A percentile compares a stretch with the other conserved stretches of the same genome.
These are phyloP conservation scores for Fusarium xyrophilum DNA, from an alignment of 2,329 filamentous ascomycete genomes.

Conservation along the genomic window DNA sequence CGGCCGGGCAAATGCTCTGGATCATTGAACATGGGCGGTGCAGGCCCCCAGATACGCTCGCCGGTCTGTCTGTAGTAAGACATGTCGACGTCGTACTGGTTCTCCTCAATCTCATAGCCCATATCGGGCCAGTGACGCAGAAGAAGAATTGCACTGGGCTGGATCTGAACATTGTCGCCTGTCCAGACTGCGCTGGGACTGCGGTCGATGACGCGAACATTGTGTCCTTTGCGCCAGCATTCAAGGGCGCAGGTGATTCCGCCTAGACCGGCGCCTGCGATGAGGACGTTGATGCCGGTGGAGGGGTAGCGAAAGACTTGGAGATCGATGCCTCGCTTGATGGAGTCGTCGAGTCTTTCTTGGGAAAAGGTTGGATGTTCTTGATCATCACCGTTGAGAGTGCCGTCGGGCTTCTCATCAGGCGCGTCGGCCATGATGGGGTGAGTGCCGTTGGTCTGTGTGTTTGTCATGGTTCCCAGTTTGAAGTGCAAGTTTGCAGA, in stretches of 20 bases:
- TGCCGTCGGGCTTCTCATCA: neutral
- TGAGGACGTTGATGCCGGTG: constrained; percentile 19
- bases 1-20: constrained; percentile 6
- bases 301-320: constrained; percentile 28
- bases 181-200: constrained; percentile 22
- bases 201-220: constrained; percentile 19
- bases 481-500: neutral
- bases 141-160: constrained; percentile 22
- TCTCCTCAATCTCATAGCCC: constrained; percentile 28
- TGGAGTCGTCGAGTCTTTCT: neutral
- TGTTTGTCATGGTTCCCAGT: neutral
- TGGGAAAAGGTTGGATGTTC: neutral
- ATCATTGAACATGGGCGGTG: constrained; percentile 29
- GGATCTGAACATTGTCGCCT: constrained; percentile 25
- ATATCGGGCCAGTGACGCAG: constrained; percentile 27
- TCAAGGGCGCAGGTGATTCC: constrained; percentile 18
- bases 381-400: neutral
- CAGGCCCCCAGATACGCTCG: constrained; percentile 25
- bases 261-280: constrained; percentile 18
- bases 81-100: constrained; percentile 29
- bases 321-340: constrained; percentile 1
- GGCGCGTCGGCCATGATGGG: neutral
- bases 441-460: neutral
- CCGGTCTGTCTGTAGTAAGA: constrained; percentile 27
- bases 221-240: constrained; percentile 30